Conservation (phyloP, 139 green algal genomes). For the Eudorina sp. region DNA sequence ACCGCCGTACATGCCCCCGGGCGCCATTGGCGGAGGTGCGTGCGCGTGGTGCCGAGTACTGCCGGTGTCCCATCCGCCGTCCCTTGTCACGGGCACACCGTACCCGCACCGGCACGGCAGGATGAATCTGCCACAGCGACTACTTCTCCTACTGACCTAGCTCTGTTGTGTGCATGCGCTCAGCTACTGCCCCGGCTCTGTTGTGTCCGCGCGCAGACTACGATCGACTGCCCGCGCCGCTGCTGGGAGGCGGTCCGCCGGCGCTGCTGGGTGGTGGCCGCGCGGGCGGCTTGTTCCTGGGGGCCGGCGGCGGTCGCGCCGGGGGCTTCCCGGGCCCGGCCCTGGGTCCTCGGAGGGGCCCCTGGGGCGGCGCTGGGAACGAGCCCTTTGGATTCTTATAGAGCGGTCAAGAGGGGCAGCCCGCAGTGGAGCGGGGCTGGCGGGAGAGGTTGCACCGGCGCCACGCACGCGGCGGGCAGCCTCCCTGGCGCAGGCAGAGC, state of each 20-base stretch:
- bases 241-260: not conserved
- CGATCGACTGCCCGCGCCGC: slow-evolving; percentile 10
- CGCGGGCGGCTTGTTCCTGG: not conserved
- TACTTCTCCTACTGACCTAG: not conserved
- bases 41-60: not conserved
- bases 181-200: not conserved
- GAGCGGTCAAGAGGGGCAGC: too few species aligned
- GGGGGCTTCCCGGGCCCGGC: not conserved
- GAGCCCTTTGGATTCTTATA: too few species aligned
- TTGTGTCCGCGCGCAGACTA: not conserved
- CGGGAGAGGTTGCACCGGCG: too few species aligned
- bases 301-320: not conserved
- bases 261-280: not conserved
- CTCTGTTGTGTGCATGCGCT: not conserved
- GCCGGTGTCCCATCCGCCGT: not conserved
- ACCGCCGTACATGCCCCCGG: slow-evolving; percentile 25
- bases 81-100: too few species aligned
- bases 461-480: too few species aligned
- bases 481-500: too few species aligned
- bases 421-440: too few species aligned
- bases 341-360: not conserved
- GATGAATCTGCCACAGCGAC: not conserved
- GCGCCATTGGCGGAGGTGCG: slow-evolving; percentile 29
- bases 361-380: not conserved
- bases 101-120: not conserved